Evolutionary conservation across 768 basidiomycete species (phyloP), one percentile per base, ranked within the genome.

Genomic region (Mycena vulgaris): DNA sequence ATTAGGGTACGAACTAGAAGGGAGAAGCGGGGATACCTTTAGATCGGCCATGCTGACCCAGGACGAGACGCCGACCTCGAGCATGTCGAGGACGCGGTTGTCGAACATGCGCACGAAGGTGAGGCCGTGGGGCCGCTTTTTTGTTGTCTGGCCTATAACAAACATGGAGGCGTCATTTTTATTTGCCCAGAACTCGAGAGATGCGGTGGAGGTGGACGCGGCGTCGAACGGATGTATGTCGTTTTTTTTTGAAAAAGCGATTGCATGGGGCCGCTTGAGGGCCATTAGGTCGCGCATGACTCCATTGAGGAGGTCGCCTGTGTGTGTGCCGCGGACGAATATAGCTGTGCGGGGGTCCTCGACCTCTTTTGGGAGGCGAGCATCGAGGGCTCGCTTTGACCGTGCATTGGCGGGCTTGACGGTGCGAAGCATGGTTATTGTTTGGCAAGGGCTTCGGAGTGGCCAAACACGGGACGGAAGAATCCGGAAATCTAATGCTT

Each of bases 91-190:
- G 39, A 98, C 89, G 76, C 89, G 85, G 47, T 90, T 87, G 72
- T 98, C 93, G 73, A 91, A 99, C 88, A 92, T 96, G 63, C 98
- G 84, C 8, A 91, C 93, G 75, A 98, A 89, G 0, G 93, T 90
- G 70, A 99, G 80, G 28, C 93, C 92, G 75, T 98, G 87, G 10
- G 97, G 98, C 59, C 96, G 85, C 79, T 99, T 99, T 83, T 99
- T 99, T 30, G 92, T 95, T 75, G 92, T 95, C 75, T 96, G 93
- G 1, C 96, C 98, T 37, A 98, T 83, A 16, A 97, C 82, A 77
- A 98, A 98, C 78, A 99, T 84, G 2, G 92, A 92, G 3, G 96
- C 96, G 74, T 99, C 98, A 81, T 99, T 99, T 83, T 99, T 99
- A 16, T 84, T 77, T 1, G 93, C 86, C 95, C 96, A 99, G 80